Evolutionary conservation across 129 eudicot species (phyloP).

Genomic region (Rutidosis leptorrhynchoides): DNA sequence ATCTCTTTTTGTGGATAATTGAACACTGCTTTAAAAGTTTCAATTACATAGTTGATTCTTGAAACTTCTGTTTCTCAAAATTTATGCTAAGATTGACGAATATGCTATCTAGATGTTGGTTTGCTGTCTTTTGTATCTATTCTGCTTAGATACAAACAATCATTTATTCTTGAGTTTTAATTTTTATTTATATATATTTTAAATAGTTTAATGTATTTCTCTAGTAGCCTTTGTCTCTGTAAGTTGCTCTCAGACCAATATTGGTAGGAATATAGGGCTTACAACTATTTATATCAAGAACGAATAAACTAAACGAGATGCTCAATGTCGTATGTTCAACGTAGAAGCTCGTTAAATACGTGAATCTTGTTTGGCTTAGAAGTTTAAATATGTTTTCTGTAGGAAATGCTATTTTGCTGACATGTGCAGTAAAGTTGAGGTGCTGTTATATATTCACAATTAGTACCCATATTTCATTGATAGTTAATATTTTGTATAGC

Average conservation of each 20-base stretch:
- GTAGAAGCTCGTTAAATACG: not conserved
- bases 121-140: not conserved
- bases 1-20: not conserved
- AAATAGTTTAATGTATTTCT: no score
- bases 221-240: no score
- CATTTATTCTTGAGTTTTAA: no score
- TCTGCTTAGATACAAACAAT: not conserved
- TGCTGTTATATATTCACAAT: not conserved
- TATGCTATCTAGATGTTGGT: not conserved
- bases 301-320: not conserved
- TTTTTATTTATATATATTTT: no score
- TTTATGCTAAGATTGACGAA: not conserved
- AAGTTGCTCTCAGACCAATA: no score
- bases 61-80: no score
- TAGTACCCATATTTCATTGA: not conserved
- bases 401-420: not conserved
- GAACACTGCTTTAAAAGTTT: not conserved
- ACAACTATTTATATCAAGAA: not conserved
- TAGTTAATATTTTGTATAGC: not conserved
- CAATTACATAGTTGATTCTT: not conserved
- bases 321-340: not conserved
- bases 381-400: constrained; percentile 2
- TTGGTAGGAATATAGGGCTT: no score
- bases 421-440: constrained; percentile 15
- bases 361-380: constrained; percentile 10